Percentiles rank a stretch among this genome's conserved stretches.
These are phyloP conservation scores for Letharia columbiana DNA, from an alignment of 495 filamentous ascomycete species.

Conservation along the genomic window DNA sequence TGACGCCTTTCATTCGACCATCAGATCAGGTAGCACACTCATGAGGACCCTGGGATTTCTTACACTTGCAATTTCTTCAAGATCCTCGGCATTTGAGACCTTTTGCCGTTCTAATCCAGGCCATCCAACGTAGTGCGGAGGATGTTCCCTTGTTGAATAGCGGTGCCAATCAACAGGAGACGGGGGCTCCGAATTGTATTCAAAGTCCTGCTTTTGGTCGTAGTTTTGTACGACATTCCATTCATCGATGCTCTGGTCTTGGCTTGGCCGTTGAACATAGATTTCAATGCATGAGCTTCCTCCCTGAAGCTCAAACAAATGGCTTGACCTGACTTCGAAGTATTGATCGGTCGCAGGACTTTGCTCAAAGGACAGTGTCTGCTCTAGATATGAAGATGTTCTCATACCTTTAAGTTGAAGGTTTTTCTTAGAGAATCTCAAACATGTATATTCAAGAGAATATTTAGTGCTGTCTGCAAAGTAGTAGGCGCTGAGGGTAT, in stretches of 20 bases:
- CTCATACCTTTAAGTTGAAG: constrained; percentile 2
- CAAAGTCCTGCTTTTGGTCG: constrained; percentile 1
- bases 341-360: constrained; percentile 10
- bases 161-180: constrained; percentile 5
- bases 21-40: not conserved
- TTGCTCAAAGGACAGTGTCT: constrained; percentile 10
- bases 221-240: not conserved
- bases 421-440: no score
- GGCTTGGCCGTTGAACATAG: not conserved
- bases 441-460: no score
- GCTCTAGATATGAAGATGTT: constrained; percentile 10
- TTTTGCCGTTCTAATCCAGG: constrained; percentile 4
- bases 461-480: no score
- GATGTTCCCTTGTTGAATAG: not conserved
- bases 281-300: constrained; percentile 11
- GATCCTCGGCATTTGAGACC: not conserved
- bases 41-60: not conserved
- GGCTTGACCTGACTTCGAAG: constrained; percentile 4
- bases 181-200: constrained; percentile 1
- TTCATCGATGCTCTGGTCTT: not conserved
- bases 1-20: not conserved
- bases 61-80: constrained; percentile 1
- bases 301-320: constrained; percentile 6
- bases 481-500: no score
- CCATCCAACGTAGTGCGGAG: constrained; percentile 1